Base-by-base conservation (phyloP, 164 flowering plant species). In the Nelumbo lutea region DNA sequence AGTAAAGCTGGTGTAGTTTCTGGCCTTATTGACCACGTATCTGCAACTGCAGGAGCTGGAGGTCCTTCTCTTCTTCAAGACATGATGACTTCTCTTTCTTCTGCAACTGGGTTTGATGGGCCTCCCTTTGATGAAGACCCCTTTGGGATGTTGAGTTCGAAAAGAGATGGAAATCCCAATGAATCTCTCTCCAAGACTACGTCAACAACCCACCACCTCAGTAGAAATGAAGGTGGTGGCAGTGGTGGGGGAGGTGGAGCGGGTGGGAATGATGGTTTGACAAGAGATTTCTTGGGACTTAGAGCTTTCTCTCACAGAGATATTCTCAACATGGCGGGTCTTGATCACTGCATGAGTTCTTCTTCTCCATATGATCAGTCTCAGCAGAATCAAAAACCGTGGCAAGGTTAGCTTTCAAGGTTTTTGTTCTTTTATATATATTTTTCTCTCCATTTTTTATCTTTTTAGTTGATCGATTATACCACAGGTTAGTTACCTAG, bases 241-340 rank as follows among this genome's bases (percentile, higher is more conserved):
- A 14, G 55, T 8, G 55, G 74, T 44, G 55, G 58, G 14, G 69
- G 72, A 50, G 65, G 68, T 59, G 67, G 65, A 45, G 77, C 75
- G 14, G 75, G 72, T 8, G 80, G 74, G 1, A 70, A 75, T 58
- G 88, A 91, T 5, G 90, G 85, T 2, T 68, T 87, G 83, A 92
- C 96, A 0, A 87, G 97, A 75, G 97, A 91, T 75, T 91, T 91
- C 79, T 84, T 89, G 82, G 93, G 97, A 14, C 79, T 91, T 5
- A 88, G 86, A 69, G 74, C 90, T 9, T 80, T 89, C 46, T 84
- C 92, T 63, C 87, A 84, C 44, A 81, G 81, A 72, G 91, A 91
- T 4, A 78, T 89, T 71, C 74, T 86, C 64, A 86, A 74, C 59
- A 80, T 86, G 58, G 81, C 89, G 64, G 88, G 83, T 15, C 75